Evolutionary conservation across 179 eudicot genomes (phyloP).

Genomic region (Vitellaria paradoxa): DNA sequence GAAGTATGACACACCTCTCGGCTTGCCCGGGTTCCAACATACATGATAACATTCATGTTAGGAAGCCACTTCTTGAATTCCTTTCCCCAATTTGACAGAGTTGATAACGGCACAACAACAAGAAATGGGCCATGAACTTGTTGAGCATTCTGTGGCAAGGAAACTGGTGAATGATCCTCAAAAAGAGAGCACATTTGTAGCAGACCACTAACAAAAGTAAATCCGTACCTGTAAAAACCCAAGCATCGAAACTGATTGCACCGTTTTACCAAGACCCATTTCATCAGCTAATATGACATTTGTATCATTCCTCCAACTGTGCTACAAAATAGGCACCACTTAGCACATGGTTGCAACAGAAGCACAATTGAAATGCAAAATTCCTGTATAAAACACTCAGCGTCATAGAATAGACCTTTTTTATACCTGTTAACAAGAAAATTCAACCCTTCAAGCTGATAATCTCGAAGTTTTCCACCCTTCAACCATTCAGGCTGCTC

Average conservation of each 20-base stretch:
- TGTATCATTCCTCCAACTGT: slow-evolving; percentile 99
- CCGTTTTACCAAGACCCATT: slow-evolving; percentile 99
- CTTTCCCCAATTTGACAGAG: slow-evolving; percentile 98
- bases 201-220: background rate
- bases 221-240: slow-evolving; percentile 85
- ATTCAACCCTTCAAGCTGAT: slow-evolving; percentile 98
- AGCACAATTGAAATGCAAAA: background rate
- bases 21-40: slow-evolving; percentile 98
- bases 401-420: background rate
- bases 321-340: slow-evolving; percentile 23
- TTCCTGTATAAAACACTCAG: background rate
- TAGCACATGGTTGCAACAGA: slow-evolving; percentile 18
- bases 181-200: background rate
- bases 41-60: slow-evolving; percentile 77
- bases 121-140: slow-evolving; percentile 96
- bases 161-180: slow-evolving; percentile 12
- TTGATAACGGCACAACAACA: slow-evolving; percentile 96
- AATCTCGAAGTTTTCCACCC: slow-evolving; percentile 96
- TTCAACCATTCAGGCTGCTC: slow-evolving; percentile 98
- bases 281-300: slow-evolving; percentile 99
- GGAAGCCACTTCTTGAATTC: slow-evolving; percentile 99
- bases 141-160: slow-evolving; percentile 74
- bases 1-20: slow-evolving; percentile 63
- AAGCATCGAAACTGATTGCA: slow-evolving; percentile 99
- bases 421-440: slow-evolving; percentile 94